Percentiles rank a stretch among this genome's conserved stretches.
phyloP scores from a whole-genome alignment of 202 grass and related monocot species.

The Saccharum hybrid region DNA sequence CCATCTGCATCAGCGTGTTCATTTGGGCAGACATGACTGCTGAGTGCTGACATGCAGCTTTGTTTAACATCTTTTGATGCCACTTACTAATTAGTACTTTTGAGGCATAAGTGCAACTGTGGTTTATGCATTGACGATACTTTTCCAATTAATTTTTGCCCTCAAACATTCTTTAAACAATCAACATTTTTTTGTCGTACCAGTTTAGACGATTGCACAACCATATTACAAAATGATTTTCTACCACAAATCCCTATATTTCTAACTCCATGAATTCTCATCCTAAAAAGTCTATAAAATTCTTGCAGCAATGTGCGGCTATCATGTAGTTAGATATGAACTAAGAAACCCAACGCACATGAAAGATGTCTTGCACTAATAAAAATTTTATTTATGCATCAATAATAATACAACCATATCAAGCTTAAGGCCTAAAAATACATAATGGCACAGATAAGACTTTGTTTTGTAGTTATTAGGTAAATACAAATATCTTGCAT shows the following conservation, averaged over 20 bases:
- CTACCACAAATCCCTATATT: not conserved
- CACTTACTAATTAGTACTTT: not conserved
- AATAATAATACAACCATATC: conserved; percentile 7
- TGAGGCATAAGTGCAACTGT: not conserved
- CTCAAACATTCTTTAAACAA: not conserved
- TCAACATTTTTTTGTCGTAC: not conserved
- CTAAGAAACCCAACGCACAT: not conserved
- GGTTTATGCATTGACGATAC: not conserved
- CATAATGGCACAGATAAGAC: not conserved
- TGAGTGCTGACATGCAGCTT: not conserved
- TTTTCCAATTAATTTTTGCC: not conserved
- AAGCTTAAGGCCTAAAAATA: not conserved
- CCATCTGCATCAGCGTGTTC: not conserved
- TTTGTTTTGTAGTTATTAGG: conserved; percentile 26
- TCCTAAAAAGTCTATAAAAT: not conserved
- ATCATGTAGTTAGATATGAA: not conserved
- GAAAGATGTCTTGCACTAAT: not conserved
- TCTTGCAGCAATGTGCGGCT: not conserved
- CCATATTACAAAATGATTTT: not conserved
- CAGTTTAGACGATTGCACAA: not conserved
- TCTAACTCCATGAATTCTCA: not conserved
- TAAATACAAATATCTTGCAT: not conserved
- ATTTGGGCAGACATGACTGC: not conserved
- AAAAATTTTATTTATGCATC: not conserved
- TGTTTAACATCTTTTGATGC: not conserved